Conservation (phyloP, 2,329 filamentous ascomycete species). For the Cercospora sp. region DNA sequence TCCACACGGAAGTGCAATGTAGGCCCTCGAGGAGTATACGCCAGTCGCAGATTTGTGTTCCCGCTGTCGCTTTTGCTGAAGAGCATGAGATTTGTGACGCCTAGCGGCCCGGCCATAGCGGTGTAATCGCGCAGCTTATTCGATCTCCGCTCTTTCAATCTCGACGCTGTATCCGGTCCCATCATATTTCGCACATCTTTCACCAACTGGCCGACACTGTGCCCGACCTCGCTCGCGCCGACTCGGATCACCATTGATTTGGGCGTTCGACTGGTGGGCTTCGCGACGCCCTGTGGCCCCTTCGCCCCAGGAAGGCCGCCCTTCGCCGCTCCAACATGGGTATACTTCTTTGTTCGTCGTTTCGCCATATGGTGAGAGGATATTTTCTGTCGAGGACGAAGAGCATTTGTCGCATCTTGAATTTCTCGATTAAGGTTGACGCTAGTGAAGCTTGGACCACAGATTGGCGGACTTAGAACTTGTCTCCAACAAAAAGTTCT, state of each 20-base stretch:
- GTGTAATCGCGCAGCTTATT: constrained; percentile 91
- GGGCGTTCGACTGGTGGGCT: constrained; percentile 66
- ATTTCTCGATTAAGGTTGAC: constrained; percentile 9
- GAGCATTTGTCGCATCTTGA: constrained; percentile 8
- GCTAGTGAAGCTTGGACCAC: constrained; percentile 3
- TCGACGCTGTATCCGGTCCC: constrained; percentile 89
- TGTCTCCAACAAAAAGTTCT: constrained; percentile 10
- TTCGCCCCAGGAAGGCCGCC: constrained; percentile 53
- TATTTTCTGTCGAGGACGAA: background rate
- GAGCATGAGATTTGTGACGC: constrained; percentile 87
- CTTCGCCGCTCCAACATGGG: constrained; percentile 69
- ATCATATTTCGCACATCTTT: constrained; percentile 90
- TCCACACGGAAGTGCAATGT: constrained; percentile 94
- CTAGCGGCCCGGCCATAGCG: constrained; percentile 90
- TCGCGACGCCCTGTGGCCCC: constrained; percentile 52
- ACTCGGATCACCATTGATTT: constrained; percentile 99
- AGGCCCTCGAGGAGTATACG: constrained; percentile 83
- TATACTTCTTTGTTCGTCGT: constrained; percentile 82
- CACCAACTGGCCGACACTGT: constrained; percentile 86
- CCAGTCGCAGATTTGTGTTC: constrained; percentile 88
- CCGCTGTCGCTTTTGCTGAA: constrained; percentile 88
- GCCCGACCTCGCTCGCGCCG: constrained; percentile 88
- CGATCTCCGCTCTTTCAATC: constrained; percentile 82
- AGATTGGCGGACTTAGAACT: background rate
- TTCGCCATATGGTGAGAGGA: constrained; percentile 65